Percentiles rank a stretch among this genome's conserved stretches.
Evolutionary conservation across 2,329 filamentous ascomycete genomes (phyloP).

Genomic region (Didymella keratinophila): DNA sequence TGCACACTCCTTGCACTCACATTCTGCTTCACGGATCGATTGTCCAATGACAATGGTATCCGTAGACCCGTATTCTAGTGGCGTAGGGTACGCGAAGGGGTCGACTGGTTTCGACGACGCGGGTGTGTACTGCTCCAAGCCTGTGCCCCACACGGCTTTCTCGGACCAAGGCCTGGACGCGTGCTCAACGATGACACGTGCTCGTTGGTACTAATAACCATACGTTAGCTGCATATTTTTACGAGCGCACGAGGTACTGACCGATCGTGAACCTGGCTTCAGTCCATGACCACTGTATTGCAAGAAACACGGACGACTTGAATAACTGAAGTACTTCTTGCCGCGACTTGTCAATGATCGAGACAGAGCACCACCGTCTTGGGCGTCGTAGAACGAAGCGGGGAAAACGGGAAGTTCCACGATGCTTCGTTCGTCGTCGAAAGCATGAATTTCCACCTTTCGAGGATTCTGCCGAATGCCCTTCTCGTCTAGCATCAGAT

Average conservation of each 20-base stretch:
- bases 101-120: too few species aligned
- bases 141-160: too few species aligned
- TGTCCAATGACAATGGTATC: too few species aligned
- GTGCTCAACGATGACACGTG: conserved; percentile 6
- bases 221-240: too few species aligned
- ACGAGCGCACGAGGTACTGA: too few species aligned
- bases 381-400: neutral
- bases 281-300: neutral
- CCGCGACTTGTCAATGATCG: neutral
- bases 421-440: neutral
- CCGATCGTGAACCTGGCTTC: neutral
- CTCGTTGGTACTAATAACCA: conserved; percentile 8
- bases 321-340: neutral
- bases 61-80: too few species aligned
- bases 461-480: neutral
- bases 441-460: neutral
- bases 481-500: neutral
- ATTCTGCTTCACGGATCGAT: neutral
- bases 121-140: too few species aligned
- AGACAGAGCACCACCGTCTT: neutral
- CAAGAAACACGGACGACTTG: neutral
- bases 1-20: conserved; percentile 4
- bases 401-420: neutral
- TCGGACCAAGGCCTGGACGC: neutral
- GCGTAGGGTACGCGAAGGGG: too few species aligned